A percentile compares a stretch with the other conserved stretches of the same genome.
Conservation (phyloP, 106 monocot genomes). For the Chionographis japonica region DNA sequence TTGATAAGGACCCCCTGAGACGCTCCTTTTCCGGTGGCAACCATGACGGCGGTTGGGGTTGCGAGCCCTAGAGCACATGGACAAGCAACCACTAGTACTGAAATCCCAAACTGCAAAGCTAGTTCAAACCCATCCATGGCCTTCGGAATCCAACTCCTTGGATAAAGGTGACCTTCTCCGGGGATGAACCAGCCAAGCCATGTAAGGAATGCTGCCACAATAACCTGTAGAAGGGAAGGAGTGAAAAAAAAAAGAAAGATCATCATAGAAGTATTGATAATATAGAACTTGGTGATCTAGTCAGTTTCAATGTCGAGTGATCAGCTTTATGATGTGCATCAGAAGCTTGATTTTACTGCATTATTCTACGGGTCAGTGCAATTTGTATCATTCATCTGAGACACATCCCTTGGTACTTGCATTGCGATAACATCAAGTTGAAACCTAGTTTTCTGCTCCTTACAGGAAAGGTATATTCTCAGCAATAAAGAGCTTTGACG, state of each 20-base stretch:
- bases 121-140: conserved; percentile 90
- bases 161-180: conserved; percentile 66
- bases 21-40: conserved; percentile 96
- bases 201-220: conserved; percentile 62
- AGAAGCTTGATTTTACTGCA: too few species aligned
- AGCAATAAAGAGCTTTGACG: too few species aligned
- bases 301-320: too few species aligned
- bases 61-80: conserved; percentile 95
- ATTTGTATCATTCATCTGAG: too few species aligned
- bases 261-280: background rate
- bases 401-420: too few species aligned
- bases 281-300: too few species aligned
- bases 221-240: conserved; percentile 35
- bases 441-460: too few species aligned
- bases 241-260: background rate
- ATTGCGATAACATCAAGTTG: too few species aligned
- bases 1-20: conserved; percentile 95
- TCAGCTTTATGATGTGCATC: too few species aligned
- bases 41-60: conserved; percentile 98
- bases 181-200: conserved; percentile 79
- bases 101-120: conserved; percentile 91
- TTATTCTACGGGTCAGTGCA: too few species aligned
- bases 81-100: conserved; percentile 90
- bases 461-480: too few species aligned
- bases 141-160: conserved; percentile 72